Percentiles rank a stretch among this genome's conserved stretches.
phyloP scores from a whole-genome alignment of 2,329 filamentous ascomycete genomes.

The Aspergillus flavus region DNA sequence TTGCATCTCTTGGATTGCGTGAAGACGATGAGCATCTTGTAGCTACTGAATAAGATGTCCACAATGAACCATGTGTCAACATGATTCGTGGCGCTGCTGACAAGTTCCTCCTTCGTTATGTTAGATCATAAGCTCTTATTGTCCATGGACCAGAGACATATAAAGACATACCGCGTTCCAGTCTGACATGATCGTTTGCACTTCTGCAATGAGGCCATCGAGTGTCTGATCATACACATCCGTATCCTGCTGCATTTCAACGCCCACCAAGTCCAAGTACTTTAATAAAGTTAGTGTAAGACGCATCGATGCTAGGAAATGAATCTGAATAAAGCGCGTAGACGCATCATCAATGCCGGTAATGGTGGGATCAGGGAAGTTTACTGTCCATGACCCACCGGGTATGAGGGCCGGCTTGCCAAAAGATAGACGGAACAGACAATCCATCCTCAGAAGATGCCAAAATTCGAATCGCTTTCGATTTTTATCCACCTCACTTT shows the following conservation, averaged over 20 bases:
- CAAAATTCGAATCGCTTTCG: constrained; percentile 26
- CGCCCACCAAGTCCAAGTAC: constrained; percentile 15
- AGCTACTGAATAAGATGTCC: constrained; percentile 21
- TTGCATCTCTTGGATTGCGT: constrained; percentile 19
- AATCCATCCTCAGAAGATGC: constrained; percentile 22
- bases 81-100: constrained; percentile 14
- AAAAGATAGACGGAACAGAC: constrained; percentile 21
- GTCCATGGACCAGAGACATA: background rate
- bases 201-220: constrained; percentile 15
- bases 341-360: constrained; percentile 17
- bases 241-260: background rate
- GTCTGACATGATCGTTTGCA: constrained; percentile 17
- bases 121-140: background rate
- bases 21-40: constrained; percentile 25
- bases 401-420: constrained; percentile 20
- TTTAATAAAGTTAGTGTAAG: constrained; percentile 15
- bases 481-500: constrained; percentile 16
- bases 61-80: constrained; percentile 22
- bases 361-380: constrained; percentile 23
- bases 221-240: constrained; percentile 9
- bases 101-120: constrained; percentile 15
- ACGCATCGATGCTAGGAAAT: constrained; percentile 23
- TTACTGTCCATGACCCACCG: constrained; percentile 20
- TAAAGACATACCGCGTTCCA: constrained; percentile 16
- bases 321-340: constrained; percentile 21